Base-by-base conservation (phyloP, 2,329 filamentous ascomycete species). In the Fusarium sororula region DNA sequence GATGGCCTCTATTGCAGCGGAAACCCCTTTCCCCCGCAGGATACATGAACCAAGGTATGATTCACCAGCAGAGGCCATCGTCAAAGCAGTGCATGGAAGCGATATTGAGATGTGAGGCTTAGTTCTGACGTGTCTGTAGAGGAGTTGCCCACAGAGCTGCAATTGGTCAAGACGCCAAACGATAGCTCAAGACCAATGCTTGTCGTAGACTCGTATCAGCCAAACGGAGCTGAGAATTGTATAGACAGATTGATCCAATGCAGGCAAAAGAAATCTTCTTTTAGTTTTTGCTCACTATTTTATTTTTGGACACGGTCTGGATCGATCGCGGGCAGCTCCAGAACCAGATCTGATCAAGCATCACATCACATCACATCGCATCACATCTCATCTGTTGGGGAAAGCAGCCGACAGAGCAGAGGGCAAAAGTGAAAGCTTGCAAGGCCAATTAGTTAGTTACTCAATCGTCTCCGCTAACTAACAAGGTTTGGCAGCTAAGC, bases 51-150 rank as follows among this genome's bases (percentile, higher is more conserved):
- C 47, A 26, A 44, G 15, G 42, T 44, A 64, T 28, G 39, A 48
- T 48, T 58, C 32, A 26, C n/a, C 50, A 37, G 50, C 32, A 53
- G 50, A 54, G 14, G 35, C 18, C 38, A 50, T 57, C 17, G 30
- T 39, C 53, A 28, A 44, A 54, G 45, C 28, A 70, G 45, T 70
- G 67, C 67, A 70, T 70, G 66, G 67, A 70, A 70, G 67, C 67
- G 67, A 70, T 53, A 70, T 70, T 70, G 60, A 54, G 53, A 70
- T 66, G 53, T 55, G 67, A 70, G 59, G 67, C 62, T 67, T 55
- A 45, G 69, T 63, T 58, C 66, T 74, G 73, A 75, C 62, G 66
- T 75, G 70, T 75, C 66, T 65, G 53, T 54, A 42, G 69, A 73
- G 56, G 53, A 68, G 37, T 39, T 39, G 24, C 39, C 45, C 55